phyloP scores from a whole-genome alignment of 208 protist genomes.

The Trypanosoma lewisi region DNA sequence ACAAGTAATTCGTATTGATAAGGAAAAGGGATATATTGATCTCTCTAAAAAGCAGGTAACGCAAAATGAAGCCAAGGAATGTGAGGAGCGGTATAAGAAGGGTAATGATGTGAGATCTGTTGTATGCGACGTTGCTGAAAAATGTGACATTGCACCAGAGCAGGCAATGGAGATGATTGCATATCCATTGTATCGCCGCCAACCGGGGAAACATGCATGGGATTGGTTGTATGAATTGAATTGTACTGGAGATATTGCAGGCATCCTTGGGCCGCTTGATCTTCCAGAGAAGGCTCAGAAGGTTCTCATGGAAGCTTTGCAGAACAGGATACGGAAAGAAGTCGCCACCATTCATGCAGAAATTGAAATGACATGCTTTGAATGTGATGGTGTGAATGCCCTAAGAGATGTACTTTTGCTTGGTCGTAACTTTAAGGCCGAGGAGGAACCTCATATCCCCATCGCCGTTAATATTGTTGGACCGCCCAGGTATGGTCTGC shows the following conservation, averaged over 20 bases:
- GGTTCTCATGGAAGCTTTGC: constrained; percentile 81
- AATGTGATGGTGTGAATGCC: constrained; percentile 97
- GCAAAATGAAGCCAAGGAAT: constrained; percentile 92
- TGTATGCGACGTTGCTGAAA: constrained; percentile 94
- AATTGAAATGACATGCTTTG: constrained; percentile 98
- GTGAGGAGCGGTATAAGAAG: constrained; percentile 94
- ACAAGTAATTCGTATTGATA: constrained; percentile 98
- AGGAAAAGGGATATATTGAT: constrained; percentile 99
- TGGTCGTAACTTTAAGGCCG: constrained; percentile 81
- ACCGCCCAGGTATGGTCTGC: constrained; percentile 95
- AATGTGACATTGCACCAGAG: constrained; percentile 57
- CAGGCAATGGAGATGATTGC: constrained; percentile 93
- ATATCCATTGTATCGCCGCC: constrained; percentile 94
- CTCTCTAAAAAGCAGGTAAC: constrained; percentile 97
- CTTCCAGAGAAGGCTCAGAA: constrained; percentile 57
- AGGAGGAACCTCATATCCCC: constrained; percentile 61
- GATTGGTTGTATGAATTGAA: constrained; percentile 79
- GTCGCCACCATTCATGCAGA: constrained; percentile 93
- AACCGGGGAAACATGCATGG: constrained; percentile 75
- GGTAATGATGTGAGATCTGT: constrained; percentile 96
- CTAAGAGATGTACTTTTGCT: constrained; percentile 94
- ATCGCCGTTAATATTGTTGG: constrained; percentile 95
- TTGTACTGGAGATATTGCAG: constrained; percentile 59
- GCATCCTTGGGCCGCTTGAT: constrained; percentile 71
- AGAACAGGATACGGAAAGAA: constrained; percentile 69